A percentile compares a stretch with the other conserved stretches of the same genome.
Conservation (phyloP, 73 alveolate genomes). For the Uronychia setigera region DNA sequence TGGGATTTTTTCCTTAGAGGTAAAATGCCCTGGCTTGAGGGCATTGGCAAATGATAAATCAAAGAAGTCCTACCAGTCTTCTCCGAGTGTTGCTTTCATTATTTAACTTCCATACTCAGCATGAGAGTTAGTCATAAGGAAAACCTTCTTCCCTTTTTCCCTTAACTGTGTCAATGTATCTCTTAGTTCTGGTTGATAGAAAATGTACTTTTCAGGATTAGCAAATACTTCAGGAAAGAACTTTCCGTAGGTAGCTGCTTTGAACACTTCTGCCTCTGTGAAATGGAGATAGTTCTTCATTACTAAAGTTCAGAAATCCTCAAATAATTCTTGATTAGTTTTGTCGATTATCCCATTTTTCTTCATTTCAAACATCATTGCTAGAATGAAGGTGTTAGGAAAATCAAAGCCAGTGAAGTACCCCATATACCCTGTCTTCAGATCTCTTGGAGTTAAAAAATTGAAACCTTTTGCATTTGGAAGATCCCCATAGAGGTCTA, state of each 20-base stretch:
- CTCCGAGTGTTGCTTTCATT: constrained; percentile 59
- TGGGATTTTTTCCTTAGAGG: neutral
- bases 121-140: constrained; percentile 53
- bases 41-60: constrained; percentile 4
- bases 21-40: constrained; percentile 14
- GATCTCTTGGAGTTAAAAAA: neutral
- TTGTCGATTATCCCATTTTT: constrained; percentile 18
- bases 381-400: constrained; percentile 11
- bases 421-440: constrained; percentile 14
- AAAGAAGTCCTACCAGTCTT: constrained; percentile 49
- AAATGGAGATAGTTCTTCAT: constrained; percentile 41
- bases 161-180: constrained; percentile 14
- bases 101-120: constrained; percentile 40
- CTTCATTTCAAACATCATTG: constrained; percentile 36
- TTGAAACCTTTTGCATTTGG: neutral
- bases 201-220: constrained; percentile 29
- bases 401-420: constrained; percentile 40
- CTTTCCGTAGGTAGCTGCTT: constrained; percentile 34
- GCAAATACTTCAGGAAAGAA: constrained; percentile 36
- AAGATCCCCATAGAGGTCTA: neutral
- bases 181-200: constrained; percentile 35
- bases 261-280: constrained; percentile 17
- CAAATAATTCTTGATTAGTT: constrained; percentile 27
- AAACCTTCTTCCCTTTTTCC: constrained; percentile 32
- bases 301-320: constrained; percentile 36